Evolutionary conservation across 78 protist genomes (phyloP).

Genomic region (Dictyostelium firmibasis): DNA sequence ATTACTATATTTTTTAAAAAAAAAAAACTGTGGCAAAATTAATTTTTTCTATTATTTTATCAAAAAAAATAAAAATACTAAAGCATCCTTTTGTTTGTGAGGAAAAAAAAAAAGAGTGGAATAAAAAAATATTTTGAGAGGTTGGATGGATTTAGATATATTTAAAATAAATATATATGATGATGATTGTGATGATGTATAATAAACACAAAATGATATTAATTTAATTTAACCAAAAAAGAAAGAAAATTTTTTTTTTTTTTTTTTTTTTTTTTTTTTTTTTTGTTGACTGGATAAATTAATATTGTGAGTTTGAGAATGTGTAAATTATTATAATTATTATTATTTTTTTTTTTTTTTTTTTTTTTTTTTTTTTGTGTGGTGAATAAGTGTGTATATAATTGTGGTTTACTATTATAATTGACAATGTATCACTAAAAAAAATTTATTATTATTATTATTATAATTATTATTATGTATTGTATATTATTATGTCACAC

Average conservation of each 20-base stretch:
- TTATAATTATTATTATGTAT: background rate
- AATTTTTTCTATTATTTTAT: background rate
- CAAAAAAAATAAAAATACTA: background rate
- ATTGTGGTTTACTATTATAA: background rate
- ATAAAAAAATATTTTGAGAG: background rate
- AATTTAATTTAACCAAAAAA: background rate
- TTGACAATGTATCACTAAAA: background rate
- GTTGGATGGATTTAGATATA: background rate
- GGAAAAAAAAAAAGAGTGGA: background rate
- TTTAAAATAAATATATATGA: background rate
- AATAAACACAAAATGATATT: background rate
- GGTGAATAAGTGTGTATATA: background rate
- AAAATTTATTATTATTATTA: too few relatives aligned
- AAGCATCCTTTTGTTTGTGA: background rate
- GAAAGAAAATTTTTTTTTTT: background rate
- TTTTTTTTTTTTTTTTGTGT: background rate
- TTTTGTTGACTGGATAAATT: background rate
- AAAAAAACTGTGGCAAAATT: background rate
- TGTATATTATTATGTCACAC: background rate
- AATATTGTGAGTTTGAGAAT: background rate
- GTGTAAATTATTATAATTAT: background rate
- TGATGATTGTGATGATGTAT: background rate
- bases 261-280: background rate
- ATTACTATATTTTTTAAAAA: background rate
- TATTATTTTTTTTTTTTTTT: background rate